Evolutionary conservation across 176 grass and related monocot species (phyloP).

Genomic region (Dactylis glomerata): DNA sequence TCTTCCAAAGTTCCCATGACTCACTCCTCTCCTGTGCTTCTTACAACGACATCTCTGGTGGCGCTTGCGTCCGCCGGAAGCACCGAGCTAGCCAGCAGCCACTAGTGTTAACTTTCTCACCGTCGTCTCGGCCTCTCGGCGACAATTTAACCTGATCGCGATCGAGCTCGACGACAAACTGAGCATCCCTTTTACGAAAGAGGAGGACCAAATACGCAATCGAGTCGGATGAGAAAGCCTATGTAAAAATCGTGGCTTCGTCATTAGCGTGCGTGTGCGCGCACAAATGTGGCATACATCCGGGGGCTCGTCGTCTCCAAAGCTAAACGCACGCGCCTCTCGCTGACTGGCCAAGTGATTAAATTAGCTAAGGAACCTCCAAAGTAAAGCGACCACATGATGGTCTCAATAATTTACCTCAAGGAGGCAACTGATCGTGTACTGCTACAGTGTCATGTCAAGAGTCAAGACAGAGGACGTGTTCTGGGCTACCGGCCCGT

Average conservation of each 20-base stretch:
- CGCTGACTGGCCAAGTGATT: neutral
- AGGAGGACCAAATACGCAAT: neutral
- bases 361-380: neutral
- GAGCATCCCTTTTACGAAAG: neutral
- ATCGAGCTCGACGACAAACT: neutral
- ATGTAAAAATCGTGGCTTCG: too few species aligned
- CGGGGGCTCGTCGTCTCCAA: too few species aligned
- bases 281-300: too few species aligned
- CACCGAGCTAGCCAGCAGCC: neutral
- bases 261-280: too few species aligned
- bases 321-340: too few species aligned
- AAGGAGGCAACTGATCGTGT: too few species aligned
- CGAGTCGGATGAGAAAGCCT: neutral
- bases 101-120: neutral
- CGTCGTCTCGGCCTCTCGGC: neutral
- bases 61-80: neutral
- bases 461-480: neutral
- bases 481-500: neutral
- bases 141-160: neutral
- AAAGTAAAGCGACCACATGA: neutral
- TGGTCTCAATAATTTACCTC: neutral
- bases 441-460: too few species aligned
- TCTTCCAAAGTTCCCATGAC: neutral
- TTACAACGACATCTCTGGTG: neutral
- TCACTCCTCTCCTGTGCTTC: neutral